phyloP scores from a whole-genome alignment of 192 early-diverging fungal species.

The Backusella westeae region DNA sequence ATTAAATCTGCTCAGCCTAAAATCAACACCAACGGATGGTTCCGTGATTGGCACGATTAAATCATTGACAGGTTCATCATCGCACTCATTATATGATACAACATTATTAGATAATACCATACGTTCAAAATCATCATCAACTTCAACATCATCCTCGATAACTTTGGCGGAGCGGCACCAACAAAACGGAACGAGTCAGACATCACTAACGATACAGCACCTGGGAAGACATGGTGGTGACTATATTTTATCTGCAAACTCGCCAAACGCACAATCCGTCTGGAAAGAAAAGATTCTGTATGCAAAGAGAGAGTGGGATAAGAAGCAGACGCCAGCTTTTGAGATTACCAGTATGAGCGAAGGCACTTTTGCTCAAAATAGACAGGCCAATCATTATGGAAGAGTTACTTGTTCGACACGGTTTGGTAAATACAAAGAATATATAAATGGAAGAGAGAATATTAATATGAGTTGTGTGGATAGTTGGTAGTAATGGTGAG shows the following conservation, averaged over 20 bases:
- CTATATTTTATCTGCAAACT: conserved; percentile 61
- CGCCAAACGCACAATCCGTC: conserved; percentile 33
- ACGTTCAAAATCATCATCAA: background rate
- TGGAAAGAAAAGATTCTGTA: conserved; percentile 81
- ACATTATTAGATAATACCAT: background rate
- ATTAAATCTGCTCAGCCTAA: conserved; percentile 58
- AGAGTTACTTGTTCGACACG: conserved; percentile 52
- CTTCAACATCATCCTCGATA: conserved; percentile 3
- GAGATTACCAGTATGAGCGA: conserved; percentile 46
- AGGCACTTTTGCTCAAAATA: conserved; percentile 32
- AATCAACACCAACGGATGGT: background rate
- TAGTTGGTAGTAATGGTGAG: conserved; percentile 33
- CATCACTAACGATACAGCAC: conserved; percentile 60
- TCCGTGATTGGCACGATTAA: background rate
- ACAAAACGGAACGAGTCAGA: conserved; percentile 38
- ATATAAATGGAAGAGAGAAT: too few relatives aligned
- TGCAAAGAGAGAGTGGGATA: conserved; percentile 38
- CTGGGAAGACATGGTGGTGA: conserved; percentile 70
- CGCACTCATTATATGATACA: background rate
- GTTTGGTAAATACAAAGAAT: conserved; percentile 37
- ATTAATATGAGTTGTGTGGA: background rate
- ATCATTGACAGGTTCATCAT: background rate
- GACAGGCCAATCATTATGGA: conserved; percentile 36
- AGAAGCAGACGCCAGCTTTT: conserved; percentile 38
- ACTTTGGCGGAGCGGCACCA: conserved; percentile 19